Conservation (phyloP, 2,329 filamentous ascomycete genomes). For the Xylaria arbuscula region DNA sequence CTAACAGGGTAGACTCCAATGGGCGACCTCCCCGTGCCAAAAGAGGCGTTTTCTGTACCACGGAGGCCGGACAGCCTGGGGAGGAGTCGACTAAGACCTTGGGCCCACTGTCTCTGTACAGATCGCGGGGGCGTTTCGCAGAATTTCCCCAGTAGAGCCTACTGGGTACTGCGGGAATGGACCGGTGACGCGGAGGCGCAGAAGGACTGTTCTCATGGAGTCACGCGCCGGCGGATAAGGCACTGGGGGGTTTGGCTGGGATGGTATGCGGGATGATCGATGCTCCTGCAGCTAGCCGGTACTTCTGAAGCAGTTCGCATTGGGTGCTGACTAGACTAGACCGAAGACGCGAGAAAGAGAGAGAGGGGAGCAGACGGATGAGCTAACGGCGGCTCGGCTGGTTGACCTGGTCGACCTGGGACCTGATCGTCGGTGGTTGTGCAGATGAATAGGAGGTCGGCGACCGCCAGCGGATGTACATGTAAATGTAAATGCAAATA, state of each 20-base stretch:
- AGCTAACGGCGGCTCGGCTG: constrained; percentile 48
- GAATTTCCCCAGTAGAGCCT: constrained; percentile 43
- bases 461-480: constrained; percentile 41
- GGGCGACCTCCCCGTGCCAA: constrained; percentile 50
- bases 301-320: constrained; percentile 53
- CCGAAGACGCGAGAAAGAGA: constrained; percentile 27
- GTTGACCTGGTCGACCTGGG: constrained; percentile 40
- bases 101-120: constrained; percentile 48
- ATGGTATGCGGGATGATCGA: constrained; percentile 53
- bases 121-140: constrained; percentile 44
- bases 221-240: constrained; percentile 54
- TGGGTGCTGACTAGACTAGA: constrained; percentile 45
- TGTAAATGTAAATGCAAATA: constrained; percentile 38
- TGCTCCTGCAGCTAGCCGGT: constrained; percentile 53
- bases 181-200: constrained; percentile 47
- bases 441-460: constrained; percentile 40
- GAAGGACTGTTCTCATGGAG: constrained; percentile 48
- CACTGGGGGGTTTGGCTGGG: constrained; percentile 52
- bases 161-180: constrained; percentile 41
- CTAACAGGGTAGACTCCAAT: constrained; percentile 49
- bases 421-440: constrained; percentile 37
- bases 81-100: constrained; percentile 46
- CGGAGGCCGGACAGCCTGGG: constrained; percentile 44
- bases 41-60: constrained; percentile 52
- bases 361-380: constrained; percentile 33